Base-by-base conservation (phyloP, 306 rosid genomes). In the Dalbergia oliveri region DNA sequence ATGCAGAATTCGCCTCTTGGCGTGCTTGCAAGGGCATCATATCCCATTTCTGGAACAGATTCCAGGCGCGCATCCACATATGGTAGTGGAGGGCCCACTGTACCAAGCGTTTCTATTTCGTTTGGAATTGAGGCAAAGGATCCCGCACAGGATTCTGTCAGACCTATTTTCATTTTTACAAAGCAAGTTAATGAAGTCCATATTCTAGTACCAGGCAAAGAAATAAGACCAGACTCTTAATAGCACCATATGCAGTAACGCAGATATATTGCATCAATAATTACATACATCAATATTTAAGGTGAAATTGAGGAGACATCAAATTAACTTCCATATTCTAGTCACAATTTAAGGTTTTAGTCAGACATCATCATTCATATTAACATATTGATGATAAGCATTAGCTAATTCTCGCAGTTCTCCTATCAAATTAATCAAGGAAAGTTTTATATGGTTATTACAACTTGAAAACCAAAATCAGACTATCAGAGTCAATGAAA, bases 1-100 rank as follows among this genome's bases (percentile, higher is more conserved):
- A 94, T 77, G 82, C 98, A 94, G 15, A 94, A 82, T 88, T 94
- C 98, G 75, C 98, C 97, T 26, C 94, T 91, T 11, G 98, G 92
- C 3, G 87, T 87, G 76, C 73, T 86, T 10, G 88, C 82, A 65
- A 84, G 88, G 13, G 98, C 92, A 77, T 92, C 92, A 54, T 94
- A 94, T 81, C 94, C 98, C 98, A 94, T 88, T 66, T 94, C 97
- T 23, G 97, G 97, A 63, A 94, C 91, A 23, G 98, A 94, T 84
- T 94, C 97, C 13, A 94, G 86, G 80, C 97, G 81, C 41, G 86
- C 94, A 41, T 92, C 97, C 69, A 94, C 90, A 73, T 87, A 91
- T 47, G 97, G 97, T 68, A 92, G 81, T 6, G 98, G 98, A 81
- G 97, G 97, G 8, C 98, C 98, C 41, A 94, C 97, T 0, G 97